Percentiles rank a stretch among this genome's conserved stretches.
Conservation (phyloP, 2,329 filamentous ascomycete species). For the Ascochyta koolunga region DNA sequence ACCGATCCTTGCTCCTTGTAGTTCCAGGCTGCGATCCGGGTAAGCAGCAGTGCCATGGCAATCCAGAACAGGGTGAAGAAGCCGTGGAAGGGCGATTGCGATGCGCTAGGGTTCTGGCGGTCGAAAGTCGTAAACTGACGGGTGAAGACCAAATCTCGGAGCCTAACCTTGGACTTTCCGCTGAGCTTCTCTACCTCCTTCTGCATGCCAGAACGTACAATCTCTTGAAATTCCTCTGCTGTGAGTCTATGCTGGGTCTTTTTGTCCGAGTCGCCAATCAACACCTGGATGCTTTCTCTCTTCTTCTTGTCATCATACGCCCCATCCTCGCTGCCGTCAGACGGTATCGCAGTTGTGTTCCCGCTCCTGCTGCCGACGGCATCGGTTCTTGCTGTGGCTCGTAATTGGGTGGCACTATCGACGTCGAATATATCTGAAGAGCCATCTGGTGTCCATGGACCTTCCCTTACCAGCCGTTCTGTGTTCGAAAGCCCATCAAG, state of each 20-base stretch:
- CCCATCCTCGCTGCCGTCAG: slow-evolving; percentile 29
- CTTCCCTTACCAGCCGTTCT: slow-evolving; percentile 24
- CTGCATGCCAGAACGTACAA: slow-evolving; percentile 52
- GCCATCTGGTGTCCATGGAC: slow-evolving; percentile 37
- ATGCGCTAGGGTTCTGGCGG: slow-evolving; percentile 68
- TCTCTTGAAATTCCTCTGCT: slow-evolving; percentile 57
- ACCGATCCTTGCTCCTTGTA: slow-evolving; percentile 71
- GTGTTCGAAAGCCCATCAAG: slow-evolving; percentile 36
- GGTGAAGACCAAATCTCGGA: slow-evolving; percentile 71
- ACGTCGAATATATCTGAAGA: slow-evolving; percentile 40
- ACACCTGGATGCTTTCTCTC: slow-evolving; percentile 53
- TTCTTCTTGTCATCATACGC: slow-evolving; percentile 29
- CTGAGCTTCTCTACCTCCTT: slow-evolving; percentile 46
- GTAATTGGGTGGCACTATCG: slow-evolving; percentile 51
- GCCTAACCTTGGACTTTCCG: slow-evolving; percentile 47
- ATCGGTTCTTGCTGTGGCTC: slow-evolving; percentile 45
- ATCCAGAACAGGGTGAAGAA: slow-evolving; percentile 85
- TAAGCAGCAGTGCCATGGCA: slow-evolving; percentile 67
- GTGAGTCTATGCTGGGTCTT: slow-evolving; percentile 57
- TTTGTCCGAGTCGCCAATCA: slow-evolving; percentile 53
- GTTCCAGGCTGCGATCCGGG: slow-evolving; percentile 71
- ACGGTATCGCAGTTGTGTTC: slow-evolving; percentile 33
- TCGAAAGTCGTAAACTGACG: slow-evolving; percentile 77
- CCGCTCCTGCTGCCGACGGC: slow-evolving; percentile 42
- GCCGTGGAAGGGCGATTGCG: slow-evolving; percentile 75